phyloP scores from a whole-genome alignment of 257 asterid genomes.

The Asclepias syriaca region DNA sequence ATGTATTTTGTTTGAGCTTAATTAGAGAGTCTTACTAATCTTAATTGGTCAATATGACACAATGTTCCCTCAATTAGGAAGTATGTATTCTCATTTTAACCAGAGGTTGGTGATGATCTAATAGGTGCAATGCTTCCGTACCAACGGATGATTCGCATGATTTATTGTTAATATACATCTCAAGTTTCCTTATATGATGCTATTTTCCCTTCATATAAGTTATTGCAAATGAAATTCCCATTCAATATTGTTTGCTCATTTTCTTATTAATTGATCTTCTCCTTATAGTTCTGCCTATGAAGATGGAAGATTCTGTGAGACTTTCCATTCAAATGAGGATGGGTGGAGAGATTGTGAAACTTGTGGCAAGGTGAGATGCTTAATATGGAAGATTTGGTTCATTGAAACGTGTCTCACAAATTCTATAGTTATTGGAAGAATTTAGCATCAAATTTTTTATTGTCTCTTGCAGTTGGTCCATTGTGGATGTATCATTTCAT shows the following conservation, averaged over 20 bases:
- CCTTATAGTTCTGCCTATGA: no score
- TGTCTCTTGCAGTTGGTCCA: conserved; percentile 53
- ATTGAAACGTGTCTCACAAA: neutral
- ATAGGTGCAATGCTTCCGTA: neutral
- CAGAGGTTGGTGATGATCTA: no score
- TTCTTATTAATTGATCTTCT: no score
- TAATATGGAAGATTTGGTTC: conserved; percentile 6
- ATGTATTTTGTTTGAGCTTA: neutral
- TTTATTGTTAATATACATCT: neutral
- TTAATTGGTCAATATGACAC: no score
- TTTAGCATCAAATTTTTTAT: neutral
- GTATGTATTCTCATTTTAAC: no score
- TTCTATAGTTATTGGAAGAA: neutral
- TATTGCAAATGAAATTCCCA: neutral
- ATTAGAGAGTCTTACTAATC: neutral
- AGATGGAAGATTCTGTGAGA: no score
- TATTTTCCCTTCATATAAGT: neutral
- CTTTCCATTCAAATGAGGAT: conserved; percentile 43
- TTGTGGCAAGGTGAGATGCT: conserved; percentile 60
- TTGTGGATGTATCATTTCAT: conserved; percentile 82
- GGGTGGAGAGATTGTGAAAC: conserved; percentile 91
- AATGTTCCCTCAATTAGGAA: no score
- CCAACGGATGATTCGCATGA: neutral
- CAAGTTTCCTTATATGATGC: neutral
- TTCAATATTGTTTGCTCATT: neutral